These are phyloP conservation scores for Botryosphaeria dothidea DNA, from an alignment of 2,329 filamentous ascomycete species.

Conservation along the genomic window DNA sequence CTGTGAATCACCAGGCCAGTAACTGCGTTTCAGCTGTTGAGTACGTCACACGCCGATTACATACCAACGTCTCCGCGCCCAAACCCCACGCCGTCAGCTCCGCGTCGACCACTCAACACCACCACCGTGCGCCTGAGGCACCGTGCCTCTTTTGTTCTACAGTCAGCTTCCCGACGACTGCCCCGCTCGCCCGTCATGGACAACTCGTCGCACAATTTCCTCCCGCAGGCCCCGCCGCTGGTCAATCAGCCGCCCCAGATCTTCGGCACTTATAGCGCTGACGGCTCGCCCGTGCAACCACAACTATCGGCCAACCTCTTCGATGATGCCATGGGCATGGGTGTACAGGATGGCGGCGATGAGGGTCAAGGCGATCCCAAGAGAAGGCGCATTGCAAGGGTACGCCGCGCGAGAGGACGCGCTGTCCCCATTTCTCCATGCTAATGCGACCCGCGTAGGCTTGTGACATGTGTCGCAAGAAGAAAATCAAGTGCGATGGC, in stretches of 20 bases:
- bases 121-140: constrained; percentile 9
- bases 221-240: constrained; percentile 32
- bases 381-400: constrained; percentile 82
- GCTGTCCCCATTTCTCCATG: background rate
- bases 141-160: background rate
- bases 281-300: constrained; percentile 38
- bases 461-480: constrained; percentile 94
- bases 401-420: constrained; percentile 47
- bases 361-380: constrained; percentile 66
- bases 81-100: constrained; percentile 22
- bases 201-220: constrained; percentile 27
- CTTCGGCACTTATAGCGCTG: constrained; percentile 38
- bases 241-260: constrained; percentile 43
- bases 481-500: constrained; percentile 97
- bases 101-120: constrained; percentile 16
- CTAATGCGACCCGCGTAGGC: constrained; percentile 55
- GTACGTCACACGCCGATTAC: constrained; percentile 29
- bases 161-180: background rate
- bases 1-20: constrained; percentile 16
- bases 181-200: constrained; percentile 31
- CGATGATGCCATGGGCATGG: constrained; percentile 41
- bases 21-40: constrained; percentile 5
- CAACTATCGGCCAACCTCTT: constrained; percentile 35
- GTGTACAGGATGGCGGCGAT: constrained; percentile 49
- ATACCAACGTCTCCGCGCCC: constrained; percentile 21